A percentile compares a stretch with the other conserved stretches of the same genome.
These are phyloP conservation scores for Verticillium dahliae DNA, from an alignment of 2,329 filamentous ascomycete species.

Conservation along the genomic window DNA sequence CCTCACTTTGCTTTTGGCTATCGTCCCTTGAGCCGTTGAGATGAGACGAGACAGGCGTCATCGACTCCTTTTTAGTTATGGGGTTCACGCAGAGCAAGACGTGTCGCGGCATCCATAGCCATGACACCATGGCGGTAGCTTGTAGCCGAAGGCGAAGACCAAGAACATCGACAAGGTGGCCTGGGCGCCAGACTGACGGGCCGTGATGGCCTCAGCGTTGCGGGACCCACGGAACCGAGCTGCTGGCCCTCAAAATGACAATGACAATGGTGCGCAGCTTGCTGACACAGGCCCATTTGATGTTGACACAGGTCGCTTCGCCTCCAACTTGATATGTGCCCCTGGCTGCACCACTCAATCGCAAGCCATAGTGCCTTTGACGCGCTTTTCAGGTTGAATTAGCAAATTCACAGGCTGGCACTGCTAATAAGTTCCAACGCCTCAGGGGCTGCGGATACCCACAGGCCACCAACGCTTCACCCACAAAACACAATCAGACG, in stretches of 20 bases:
- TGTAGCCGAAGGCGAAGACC: neutral
- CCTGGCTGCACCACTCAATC: too few relatives aligned
- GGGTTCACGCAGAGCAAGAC: too few relatives aligned
- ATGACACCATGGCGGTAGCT: neutral
- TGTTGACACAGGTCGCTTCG: too few relatives aligned
- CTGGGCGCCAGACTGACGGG: neutral
- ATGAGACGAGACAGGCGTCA: neutral
- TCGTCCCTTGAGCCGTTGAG: neutral
- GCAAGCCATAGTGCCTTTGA: neutral
- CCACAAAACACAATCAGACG: conserved; percentile 2
- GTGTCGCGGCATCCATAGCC: too few relatives aligned
- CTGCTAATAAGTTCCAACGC: neutral
- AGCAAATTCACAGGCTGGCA: neutral
- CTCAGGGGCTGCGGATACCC: conserved; percentile 1
- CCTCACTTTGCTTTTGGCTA: neutral
- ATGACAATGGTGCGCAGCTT: neutral
- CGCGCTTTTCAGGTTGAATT: neutral
- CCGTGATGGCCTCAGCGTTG: neutral
- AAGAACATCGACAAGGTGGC: neutral
- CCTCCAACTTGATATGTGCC: neutral
- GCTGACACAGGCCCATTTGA: too few relatives aligned
- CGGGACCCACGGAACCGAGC: neutral
- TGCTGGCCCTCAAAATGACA: neutral
- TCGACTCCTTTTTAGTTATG: neutral
- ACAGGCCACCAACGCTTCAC: conserved; percentile 1